These are phyloP conservation scores for Kurtzmaniella quercitrusa DNA, from an alignment of 1,139 yeast genomes.

Conservation along the genomic window DNA sequence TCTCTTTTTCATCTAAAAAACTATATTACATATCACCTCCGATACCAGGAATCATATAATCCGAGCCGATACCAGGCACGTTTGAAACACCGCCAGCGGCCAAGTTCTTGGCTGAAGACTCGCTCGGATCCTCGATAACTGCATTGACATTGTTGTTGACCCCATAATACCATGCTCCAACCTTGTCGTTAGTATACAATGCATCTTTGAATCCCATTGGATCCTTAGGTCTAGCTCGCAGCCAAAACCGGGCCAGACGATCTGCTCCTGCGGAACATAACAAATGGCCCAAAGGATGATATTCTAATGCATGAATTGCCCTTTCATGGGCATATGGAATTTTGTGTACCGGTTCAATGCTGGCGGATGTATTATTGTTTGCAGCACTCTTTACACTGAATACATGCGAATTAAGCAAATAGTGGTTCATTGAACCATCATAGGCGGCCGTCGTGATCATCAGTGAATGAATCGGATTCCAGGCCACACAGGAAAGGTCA, in stretches of 20 bases:
- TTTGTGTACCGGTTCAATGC: slow-evolving; percentile 51
- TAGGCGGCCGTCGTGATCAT: slow-evolving; percentile 83
- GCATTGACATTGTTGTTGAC: slow-evolving; percentile 66
- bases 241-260: slow-evolving; percentile 92
- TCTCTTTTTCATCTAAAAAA: not conserved
- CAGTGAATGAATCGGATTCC: slow-evolving; percentile 90
- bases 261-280: slow-evolving; percentile 93
- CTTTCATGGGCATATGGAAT: slow-evolving; percentile 94
- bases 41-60: slow-evolving; percentile 7
- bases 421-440: slow-evolving; percentile 83
- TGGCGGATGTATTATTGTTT: slow-evolving; percentile 16
- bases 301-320: slow-evolving; percentile 84
- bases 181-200: slow-evolving; percentile 62
- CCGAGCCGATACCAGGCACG: slow-evolving; percentile 7
- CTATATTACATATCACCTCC: slow-evolving; percentile 2
- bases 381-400: slow-evolving; percentile 24
- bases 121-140: slow-evolving; percentile 34
- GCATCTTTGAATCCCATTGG: slow-evolving; percentile 80
- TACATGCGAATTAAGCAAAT: slow-evolving; percentile 56
- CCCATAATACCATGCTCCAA: slow-evolving; percentile 70
- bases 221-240: slow-evolving; percentile 88
- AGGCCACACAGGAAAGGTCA: slow-evolving; percentile 79
- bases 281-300: slow-evolving; percentile 92
- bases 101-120: slow-evolving; percentile 4
- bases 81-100: slow-evolving; percentile 1